Evolutionary conservation across 768 basidiomycete species (phyloP).

Genomic region (Suillus hirtellus): DNA sequence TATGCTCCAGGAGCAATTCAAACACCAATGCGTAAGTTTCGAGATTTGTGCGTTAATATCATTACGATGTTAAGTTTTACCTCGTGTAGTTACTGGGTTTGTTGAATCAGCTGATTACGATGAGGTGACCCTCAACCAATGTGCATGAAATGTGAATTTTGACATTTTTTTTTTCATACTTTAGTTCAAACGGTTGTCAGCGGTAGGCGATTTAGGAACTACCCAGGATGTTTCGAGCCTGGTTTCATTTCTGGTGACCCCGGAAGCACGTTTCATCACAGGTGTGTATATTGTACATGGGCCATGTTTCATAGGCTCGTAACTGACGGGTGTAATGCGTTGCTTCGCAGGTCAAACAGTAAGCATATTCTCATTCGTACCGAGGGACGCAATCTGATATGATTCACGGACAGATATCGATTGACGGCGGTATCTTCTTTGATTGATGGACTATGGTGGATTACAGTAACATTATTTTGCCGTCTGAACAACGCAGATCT

Average conservation of each 20-base stretch:
- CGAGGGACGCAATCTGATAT: not conserved
- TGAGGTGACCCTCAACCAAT: constrained; percentile 13
- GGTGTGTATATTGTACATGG: constrained; percentile 28
- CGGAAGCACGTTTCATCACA: constrained; percentile 36
- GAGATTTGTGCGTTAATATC: not conserved
- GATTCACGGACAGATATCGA: constrained; percentile 18
- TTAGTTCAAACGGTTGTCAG: constrained; percentile 16
- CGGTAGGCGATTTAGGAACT: constrained; percentile 25
- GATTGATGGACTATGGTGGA: too few relatives aligned
- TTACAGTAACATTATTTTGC: too few relatives aligned
- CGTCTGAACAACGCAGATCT: too few relatives aligned
- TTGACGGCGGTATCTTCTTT: constrained; percentile 26
- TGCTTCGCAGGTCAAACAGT: constrained; percentile 28
- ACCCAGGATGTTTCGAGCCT: constrained; percentile 36
- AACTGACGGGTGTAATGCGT: not conserved
- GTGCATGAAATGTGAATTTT: not conserved
- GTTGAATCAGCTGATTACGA: constrained; percentile 16
- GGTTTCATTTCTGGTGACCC: constrained; percentile 37
- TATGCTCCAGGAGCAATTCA: constrained; percentile 35
- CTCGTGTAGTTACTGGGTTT: constrained; percentile 19
- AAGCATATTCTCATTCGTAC: constrained; percentile 1
- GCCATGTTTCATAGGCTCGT: not conserved
- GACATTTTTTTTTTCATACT: not conserved
- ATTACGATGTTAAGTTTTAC: not conserved
- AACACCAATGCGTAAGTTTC: constrained; percentile 30